Conservation (phyloP, 2,329 filamentous ascomycete species). For the Ophiostoma perfectum region DNA sequence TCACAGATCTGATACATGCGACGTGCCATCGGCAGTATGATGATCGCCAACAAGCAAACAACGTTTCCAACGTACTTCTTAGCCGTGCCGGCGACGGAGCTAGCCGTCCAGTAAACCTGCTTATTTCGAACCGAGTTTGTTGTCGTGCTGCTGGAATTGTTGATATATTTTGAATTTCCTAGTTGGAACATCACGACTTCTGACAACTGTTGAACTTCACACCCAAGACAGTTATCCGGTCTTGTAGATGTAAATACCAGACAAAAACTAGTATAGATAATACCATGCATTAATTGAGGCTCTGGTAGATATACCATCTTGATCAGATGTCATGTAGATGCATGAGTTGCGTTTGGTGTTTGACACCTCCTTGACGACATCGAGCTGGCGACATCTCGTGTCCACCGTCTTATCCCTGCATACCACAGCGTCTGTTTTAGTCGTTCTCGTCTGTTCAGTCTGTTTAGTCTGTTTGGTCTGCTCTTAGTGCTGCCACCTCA, state of each 20-base stretch:
- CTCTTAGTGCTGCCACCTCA: background rate
- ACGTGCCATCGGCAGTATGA: constrained; percentile 34
- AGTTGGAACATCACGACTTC: too few relatives aligned
- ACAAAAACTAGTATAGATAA: too few relatives aligned
- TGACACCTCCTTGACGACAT: background rate
- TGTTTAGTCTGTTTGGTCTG: background rate
- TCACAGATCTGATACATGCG: constrained; percentile 30
- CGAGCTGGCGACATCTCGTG: background rate
- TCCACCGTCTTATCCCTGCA: background rate
- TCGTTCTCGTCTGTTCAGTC: background rate
- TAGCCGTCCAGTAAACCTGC: background rate
- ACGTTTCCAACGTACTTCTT: background rate
- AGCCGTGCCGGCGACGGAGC: background rate
- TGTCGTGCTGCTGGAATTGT: too few relatives aligned
- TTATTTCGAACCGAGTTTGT: too few relatives aligned
- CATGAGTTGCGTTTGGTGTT: background rate
- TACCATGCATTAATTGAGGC: too few relatives aligned
- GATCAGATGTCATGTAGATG: too few relatives aligned
- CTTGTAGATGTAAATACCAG: too few relatives aligned
- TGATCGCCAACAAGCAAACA: constrained; percentile 18
- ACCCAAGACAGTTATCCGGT: too few relatives aligned
- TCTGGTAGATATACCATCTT: too few relatives aligned
- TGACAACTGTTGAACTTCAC: too few relatives aligned
- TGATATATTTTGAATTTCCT: too few relatives aligned
- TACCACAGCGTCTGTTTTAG: background rate